A percentile compares a stretch with the other conserved stretches of the same genome.
These are phyloP conservation scores for Polytolypa hystricis DNA, from an alignment of 2,329 filamentous ascomycete species.

Conservation along the genomic window DNA sequence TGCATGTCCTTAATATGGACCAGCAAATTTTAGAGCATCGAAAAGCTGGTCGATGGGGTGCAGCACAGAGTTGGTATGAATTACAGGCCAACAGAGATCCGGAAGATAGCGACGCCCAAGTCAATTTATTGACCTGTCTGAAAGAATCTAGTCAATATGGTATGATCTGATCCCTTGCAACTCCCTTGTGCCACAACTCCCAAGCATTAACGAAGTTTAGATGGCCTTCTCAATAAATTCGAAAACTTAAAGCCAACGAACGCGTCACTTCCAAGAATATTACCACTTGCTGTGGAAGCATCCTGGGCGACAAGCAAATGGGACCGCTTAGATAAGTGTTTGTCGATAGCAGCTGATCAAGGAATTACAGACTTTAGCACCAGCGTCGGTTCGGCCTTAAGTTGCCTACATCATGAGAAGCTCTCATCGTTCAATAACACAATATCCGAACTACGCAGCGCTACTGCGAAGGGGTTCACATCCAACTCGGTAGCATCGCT, in stretches of 20 bases:
- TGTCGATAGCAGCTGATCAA: constrained; percentile 28
- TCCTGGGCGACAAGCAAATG: constrained; percentile 83
- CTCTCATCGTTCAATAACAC: constrained; percentile 42
- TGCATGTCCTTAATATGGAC: constrained; percentile 78
- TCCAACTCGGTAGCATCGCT: constrained; percentile 68
- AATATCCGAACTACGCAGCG: constrained; percentile 56
- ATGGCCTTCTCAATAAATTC: constrained; percentile 76
- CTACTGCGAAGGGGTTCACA: constrained; percentile 63
- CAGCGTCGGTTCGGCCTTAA: constrained; percentile 58
- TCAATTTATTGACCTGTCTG: constrained; percentile 75
- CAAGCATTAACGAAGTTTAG: constrained; percentile 32
- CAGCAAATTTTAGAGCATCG: constrained; percentile 88
- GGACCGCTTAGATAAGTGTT: constrained; percentile 60
- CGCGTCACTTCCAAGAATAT: constrained; percentile 49
- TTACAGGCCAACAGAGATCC: constrained; percentile 73
- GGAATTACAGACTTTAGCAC: constrained; percentile 64
- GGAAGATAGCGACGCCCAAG: constrained; percentile 63
- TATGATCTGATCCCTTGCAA: constrained; percentile 30
- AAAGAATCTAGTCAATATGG: constrained; percentile 94
- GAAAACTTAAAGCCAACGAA: constrained; percentile 55
- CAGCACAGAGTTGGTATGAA: constrained; percentile 96
- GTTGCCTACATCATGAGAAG: constrained; percentile 47
- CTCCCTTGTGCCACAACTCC: background rate
- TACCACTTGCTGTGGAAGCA: constrained; percentile 81
- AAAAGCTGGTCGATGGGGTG: constrained; percentile 86